Evolutionary conservation across 2,329 filamentous ascomycete species (phyloP).

Genomic region (Pseudogymnoascus pannorum): DNA sequence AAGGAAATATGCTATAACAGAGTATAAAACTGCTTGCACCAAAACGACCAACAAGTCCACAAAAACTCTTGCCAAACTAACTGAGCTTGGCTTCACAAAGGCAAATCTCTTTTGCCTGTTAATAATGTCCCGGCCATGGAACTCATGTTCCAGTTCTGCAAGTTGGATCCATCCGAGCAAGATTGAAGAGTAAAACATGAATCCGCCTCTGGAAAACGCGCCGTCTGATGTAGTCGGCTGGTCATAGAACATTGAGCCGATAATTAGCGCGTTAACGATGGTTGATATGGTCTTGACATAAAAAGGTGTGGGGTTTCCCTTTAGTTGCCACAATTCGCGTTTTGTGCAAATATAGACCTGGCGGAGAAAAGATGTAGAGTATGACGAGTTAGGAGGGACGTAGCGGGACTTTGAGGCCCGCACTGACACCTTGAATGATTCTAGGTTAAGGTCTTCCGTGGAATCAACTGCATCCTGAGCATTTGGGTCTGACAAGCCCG

Average conservation of each 20-base stretch:
- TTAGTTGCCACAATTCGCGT: constrained; percentile 58
- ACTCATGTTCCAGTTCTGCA: constrained; percentile 59
- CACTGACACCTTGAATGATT: constrained; percentile 20
- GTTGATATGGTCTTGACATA: constrained; percentile 54
- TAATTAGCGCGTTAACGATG: constrained; percentile 52
- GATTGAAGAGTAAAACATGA: constrained; percentile 54
- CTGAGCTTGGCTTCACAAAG: constrained; percentile 30
- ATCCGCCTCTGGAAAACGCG: constrained; percentile 55
- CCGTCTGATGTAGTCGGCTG: constrained; percentile 49
- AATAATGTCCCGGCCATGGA: constrained; percentile 51
- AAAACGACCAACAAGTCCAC: background rate
- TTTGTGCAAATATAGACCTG: constrained; percentile 50
- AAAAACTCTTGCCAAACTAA: background rate
- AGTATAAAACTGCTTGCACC: constrained; percentile 1
- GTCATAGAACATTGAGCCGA: constrained; percentile 61
- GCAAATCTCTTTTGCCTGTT: constrained; percentile 52
- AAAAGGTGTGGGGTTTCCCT: constrained; percentile 57
- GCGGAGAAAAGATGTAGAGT: constrained; percentile 39
- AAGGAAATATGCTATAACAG: background rate
- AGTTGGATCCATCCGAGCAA: constrained; percentile 55
- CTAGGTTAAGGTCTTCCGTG: background rate
- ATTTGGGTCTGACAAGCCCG: constrained; percentile 46
- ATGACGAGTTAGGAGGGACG: background rate
- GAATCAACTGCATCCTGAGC: constrained; percentile 37
- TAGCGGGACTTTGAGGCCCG: constrained; percentile 28